Conservation (phyloP, 1,284 basidiomycete species). For the Microbotryum lychnidis-dioicae region DNA sequence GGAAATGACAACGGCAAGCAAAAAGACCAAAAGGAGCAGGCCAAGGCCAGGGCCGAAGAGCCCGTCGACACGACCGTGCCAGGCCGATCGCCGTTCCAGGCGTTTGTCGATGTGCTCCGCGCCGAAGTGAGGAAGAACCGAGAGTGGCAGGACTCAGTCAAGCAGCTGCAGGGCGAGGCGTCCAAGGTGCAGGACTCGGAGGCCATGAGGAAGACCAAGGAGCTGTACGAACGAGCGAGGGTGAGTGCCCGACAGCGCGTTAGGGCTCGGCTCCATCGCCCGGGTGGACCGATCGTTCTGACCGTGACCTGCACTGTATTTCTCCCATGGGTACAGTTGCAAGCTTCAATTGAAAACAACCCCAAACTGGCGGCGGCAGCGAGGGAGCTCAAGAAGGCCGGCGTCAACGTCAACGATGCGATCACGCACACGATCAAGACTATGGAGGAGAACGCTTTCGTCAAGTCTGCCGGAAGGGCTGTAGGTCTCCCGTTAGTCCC, state of each 20-base stretch:
- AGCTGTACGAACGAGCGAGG: slow-evolving; percentile 85
- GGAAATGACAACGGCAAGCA: slow-evolving; percentile 10
- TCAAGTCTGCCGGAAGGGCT: slow-evolving; percentile 56
- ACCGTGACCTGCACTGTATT: not conserved
- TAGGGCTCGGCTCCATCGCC: not conserved
- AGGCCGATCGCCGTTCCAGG: slow-evolving; percentile 73
- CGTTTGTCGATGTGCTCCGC: slow-evolving; percentile 85
- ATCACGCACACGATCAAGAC: slow-evolving; percentile 78
- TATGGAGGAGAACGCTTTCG: slow-evolving; percentile 89
- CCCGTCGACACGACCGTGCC: slow-evolving; percentile 26
- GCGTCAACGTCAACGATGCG: slow-evolving; percentile 87
- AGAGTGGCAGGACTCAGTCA: slow-evolving; percentile 91
- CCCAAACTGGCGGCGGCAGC: slow-evolving; percentile 82
- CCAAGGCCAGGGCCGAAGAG: slow-evolving; percentile 21
- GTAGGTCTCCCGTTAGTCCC: slow-evolving; percentile 7
- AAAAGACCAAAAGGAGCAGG: slow-evolving; percentile 19
- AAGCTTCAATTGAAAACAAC: slow-evolving; percentile 93
- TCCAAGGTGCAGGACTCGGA: slow-evolving; percentile 94
- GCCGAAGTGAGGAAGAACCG: slow-evolving; percentile 90
- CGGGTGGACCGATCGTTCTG: not conserved
- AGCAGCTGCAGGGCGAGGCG: slow-evolving; percentile 93
- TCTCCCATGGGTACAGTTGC: slow-evolving; percentile 50
- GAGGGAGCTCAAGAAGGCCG: slow-evolving; percentile 77
- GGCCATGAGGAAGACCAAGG: slow-evolving; percentile 84
- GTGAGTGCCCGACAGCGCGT: slow-evolving; percentile 47